Evolutionary conservation across 2,329 filamentous ascomycete genomes (phyloP), one percentile per base, ranked within the genome.

Genomic region (Beauveria rudraprayagi): DNA sequence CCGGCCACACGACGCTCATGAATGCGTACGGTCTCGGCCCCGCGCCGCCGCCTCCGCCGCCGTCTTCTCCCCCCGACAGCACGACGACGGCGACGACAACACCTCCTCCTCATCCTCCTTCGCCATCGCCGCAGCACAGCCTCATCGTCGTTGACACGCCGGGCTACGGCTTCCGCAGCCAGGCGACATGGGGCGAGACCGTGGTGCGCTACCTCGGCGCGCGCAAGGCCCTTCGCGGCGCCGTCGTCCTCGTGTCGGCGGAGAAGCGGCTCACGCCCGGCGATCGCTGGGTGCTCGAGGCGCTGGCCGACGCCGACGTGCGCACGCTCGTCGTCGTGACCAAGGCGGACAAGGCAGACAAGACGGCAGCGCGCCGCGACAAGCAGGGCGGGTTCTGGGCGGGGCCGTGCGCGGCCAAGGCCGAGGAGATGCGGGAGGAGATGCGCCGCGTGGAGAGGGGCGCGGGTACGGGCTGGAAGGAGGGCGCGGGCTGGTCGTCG

Each of bases 21-120:
- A 85, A 84, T 67, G 80, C 76, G 30, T 85, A 80, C 65, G 82
- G 78, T 16, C 77, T 83, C 52, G 83, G 83, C 0, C 76, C 77
- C 3, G 72, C 69, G 9, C 69, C 69, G 40, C 69, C 69, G 37
- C 71, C 66, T 43, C 65, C 69, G 17, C 65, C 68, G n/a, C 65
- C 66, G 11, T 14, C 34, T 14, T 5, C 34, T 14, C 58, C 73
- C 24, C 65, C 62, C 7, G 70, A 70, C 58, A 71, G 71, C 5
- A 76, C 78, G 64, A 6, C 11, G 44, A 37, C 34, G 11, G 34
- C 34, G 1, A 34, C 3, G 30, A 34, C 30, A 34, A 34, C 30
- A 10, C 10, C 30, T 11, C 30, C 30, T 11, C 30, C 30, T 9
- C 28, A 9, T 30, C 9, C 28, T 30, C 7, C 28, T 30, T 10